A percentile compares a stretch with the other conserved stretches of the same genome.
Evolutionary conservation across 306 rosid species (phyloP).

Genomic region (Trifolium pratense): DNA sequence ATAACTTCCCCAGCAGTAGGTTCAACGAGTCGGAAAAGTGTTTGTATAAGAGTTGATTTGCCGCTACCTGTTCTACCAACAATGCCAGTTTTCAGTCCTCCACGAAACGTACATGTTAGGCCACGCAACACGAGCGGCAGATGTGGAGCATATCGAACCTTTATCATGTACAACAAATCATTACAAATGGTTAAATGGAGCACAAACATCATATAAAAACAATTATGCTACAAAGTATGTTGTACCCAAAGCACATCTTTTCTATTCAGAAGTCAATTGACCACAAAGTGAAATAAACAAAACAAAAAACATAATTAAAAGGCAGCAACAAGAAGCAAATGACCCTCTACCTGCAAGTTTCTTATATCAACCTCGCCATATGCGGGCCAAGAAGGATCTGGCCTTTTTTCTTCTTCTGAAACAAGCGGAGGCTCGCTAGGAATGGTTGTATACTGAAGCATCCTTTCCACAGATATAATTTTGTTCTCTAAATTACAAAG

Average conservation of each 20-base stretch:
- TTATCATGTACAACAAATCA: constrained; percentile 19
- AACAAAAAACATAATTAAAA: constrained; percentile 6
- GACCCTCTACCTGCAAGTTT: constrained; percentile 64
- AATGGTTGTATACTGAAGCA: constrained; percentile 65
- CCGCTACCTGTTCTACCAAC: constrained; percentile 96
- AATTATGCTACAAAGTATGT: constrained; percentile 8
- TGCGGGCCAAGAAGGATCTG: constrained; percentile 71
- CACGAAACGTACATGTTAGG: constrained; percentile 68
- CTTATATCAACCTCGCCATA: constrained; percentile 69
- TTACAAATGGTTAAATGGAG: constrained; percentile 1
- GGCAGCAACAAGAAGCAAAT: background rate
- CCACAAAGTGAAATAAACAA: background rate
- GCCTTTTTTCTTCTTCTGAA: constrained; percentile 60
- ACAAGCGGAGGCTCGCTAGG: constrained; percentile 79
- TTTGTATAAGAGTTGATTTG: constrained; percentile 79
- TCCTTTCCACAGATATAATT: constrained; percentile 88
- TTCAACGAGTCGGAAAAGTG: constrained; percentile 74
- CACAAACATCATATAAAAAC: background rate
- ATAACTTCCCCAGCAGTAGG: constrained; percentile 62
- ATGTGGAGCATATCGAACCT: constrained; percentile 93
- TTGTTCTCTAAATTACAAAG: constrained; percentile 78
- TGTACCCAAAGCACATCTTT: background rate
- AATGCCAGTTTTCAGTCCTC: constrained; percentile 84
- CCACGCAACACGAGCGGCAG: constrained; percentile 88
- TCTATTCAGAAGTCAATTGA: background rate